A percentile compares a stretch with the other conserved stretches of the same genome.
phyloP scores from a whole-genome alignment of 169 alveolate genomes.

The Plasmodium billcollinsi region DNA sequence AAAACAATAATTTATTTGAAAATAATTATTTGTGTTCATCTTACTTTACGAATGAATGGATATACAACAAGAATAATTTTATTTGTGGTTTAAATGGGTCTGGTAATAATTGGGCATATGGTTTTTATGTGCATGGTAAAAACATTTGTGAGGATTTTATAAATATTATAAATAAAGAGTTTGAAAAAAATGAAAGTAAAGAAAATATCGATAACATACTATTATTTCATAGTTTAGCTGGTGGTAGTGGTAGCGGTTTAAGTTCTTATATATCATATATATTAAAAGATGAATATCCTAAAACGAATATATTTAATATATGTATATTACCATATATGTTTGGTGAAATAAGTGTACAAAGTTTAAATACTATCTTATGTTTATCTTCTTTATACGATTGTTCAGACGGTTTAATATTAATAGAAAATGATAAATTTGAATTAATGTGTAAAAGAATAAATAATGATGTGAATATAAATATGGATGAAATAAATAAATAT shows the following conservation, averaged over 20 bases:
- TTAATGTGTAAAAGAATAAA: constrained; percentile 39
- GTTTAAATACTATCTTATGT: constrained; percentile 76
- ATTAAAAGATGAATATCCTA: constrained; percentile 78
- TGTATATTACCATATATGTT: constrained; percentile 78
- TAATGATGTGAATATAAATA: constrained; percentile 68
- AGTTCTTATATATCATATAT: constrained; percentile 75
- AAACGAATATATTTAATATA: constrained; percentile 44
- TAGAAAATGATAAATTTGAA: constrained; percentile 63
- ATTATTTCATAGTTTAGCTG: constrained; percentile 80
- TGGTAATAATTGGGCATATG: constrained; percentile 77
- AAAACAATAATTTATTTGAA: neutral
- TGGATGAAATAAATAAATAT: constrained; percentile 48
- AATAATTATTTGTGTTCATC: neutral
- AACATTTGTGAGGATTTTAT: constrained; percentile 67
- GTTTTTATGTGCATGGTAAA: constrained; percentile 64
- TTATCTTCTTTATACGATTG: constrained; percentile 75
- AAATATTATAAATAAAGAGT: constrained; percentile 28
- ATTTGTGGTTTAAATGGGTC: constrained; percentile 74
- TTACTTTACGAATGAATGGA: constrained; percentile 39
- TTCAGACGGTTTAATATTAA: constrained; percentile 45
- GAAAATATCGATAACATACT: constrained; percentile 77
- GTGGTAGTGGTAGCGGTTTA: constrained; percentile 83
- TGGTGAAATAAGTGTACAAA: constrained; percentile 81
- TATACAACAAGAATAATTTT: constrained; percentile 32
- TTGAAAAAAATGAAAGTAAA: constrained; percentile 70